Conservation (phyloP, 768 basidiomycete genomes). For the Russula ochroleuca region DNA sequence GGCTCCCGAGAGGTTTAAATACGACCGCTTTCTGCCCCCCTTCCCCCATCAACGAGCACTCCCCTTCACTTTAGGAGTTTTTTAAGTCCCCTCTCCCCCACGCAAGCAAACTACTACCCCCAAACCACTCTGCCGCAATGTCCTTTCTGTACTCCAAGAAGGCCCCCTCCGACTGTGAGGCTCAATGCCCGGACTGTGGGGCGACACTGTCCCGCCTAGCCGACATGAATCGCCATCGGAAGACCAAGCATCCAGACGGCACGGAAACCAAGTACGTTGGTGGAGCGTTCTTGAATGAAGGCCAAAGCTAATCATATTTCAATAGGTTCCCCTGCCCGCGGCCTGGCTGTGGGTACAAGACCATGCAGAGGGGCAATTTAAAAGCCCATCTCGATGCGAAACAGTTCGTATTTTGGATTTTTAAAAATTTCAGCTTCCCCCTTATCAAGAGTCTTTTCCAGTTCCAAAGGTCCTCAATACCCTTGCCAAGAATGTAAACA, state of each 20-base stretch:
- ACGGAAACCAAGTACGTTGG: slow-evolving; percentile 15
- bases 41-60: not conserved
- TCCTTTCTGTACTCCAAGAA: not conserved
- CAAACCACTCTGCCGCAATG: not conserved
- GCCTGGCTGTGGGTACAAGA: slow-evolving; percentile 6
- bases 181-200: slow-evolving; percentile 13
- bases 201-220: slow-evolving; percentile 1
- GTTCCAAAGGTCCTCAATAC: not conserved
- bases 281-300: not conserved
- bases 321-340: slow-evolving; percentile 10
- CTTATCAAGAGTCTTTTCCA: not conserved
- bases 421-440: not conserved
- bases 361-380: slow-evolving; percentile 9
- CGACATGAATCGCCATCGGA: slow-evolving; percentile 20
- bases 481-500: slow-evolving; percentile 7
- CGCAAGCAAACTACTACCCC: not conserved
- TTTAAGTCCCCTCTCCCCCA: not conserved
- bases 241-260: slow-evolving; percentile 10
- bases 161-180: not conserved
- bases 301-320: not conserved
- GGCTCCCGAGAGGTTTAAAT: slow-evolving; percentile 12
- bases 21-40: not conserved
- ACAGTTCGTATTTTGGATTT: slow-evolving; percentile 13
- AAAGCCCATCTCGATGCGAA: not conserved
- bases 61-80: not conserved